Evolutionary conservation across 352 stramenopile species (phyloP).

Genomic region (Pseudoperonospora humuli): DNA sequence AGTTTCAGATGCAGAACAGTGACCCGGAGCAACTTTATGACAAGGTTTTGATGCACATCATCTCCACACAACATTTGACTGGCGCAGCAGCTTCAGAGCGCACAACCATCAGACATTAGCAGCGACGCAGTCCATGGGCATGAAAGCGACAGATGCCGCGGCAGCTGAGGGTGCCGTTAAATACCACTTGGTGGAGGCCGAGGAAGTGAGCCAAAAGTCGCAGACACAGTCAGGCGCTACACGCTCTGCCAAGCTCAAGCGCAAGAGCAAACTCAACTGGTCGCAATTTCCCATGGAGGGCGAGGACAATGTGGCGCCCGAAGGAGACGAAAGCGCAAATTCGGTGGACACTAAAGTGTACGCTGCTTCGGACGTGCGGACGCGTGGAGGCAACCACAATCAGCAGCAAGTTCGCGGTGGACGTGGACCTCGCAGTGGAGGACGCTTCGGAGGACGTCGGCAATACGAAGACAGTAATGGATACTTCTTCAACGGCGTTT

Average conservation of each 20-base stretch:
- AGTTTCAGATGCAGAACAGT: no score
- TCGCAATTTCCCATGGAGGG: constrained; percentile 52
- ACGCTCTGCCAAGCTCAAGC: constrained; percentile 25
- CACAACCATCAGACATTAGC: not conserved
- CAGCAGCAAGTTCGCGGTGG: constrained; percentile 14
- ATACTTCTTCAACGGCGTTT: constrained; percentile 70
- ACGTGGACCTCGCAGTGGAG: constrained; percentile 17
- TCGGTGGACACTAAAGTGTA: not conserved
- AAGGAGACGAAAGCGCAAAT: not conserved
- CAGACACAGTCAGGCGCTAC: constrained; percentile 2
- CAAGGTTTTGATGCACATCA: no score
- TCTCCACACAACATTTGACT: constrained; percentile 26
- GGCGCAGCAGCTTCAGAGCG: constrained; percentile 9
- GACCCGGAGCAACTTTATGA: no score
- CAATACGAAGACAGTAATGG: constrained; percentile 47
- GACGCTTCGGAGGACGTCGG: constrained; percentile 34
- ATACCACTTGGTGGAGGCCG: constrained; percentile 76
- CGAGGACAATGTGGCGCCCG: constrained; percentile 15
- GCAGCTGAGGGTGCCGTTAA: constrained; percentile 41
- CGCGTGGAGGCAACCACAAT: constrained; percentile 5
- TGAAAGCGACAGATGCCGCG: constrained; percentile 18
- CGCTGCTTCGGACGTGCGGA: constrained; percentile 1
- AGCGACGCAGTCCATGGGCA: constrained; percentile 16
- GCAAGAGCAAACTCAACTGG: constrained; percentile 73
- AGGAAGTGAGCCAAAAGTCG: constrained; percentile 54